Evolutionary conservation across 139 green algal genomes (phyloP).

Genomic region (Choricystis sp.): DNA sequence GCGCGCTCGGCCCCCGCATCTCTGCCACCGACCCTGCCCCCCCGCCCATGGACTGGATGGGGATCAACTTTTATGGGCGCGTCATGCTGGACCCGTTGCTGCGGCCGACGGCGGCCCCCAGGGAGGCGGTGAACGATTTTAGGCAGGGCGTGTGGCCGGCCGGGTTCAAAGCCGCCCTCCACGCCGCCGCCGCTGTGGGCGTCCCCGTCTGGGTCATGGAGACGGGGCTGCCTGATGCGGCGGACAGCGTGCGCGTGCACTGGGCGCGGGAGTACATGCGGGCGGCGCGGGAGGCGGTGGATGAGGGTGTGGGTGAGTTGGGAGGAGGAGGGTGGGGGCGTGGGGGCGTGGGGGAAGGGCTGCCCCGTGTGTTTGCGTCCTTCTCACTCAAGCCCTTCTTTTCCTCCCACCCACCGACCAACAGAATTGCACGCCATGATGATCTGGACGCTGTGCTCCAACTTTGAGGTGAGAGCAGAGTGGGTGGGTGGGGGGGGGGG

Average conservation of each 20-base stretch:
- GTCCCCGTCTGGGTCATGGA: conserved; percentile 77
- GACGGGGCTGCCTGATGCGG: conserved; percentile 47
- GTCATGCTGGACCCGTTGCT: conserved; percentile 36
- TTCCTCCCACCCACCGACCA: too few species aligned
- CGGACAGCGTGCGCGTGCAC: conserved; percentile 21
- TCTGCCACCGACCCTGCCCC: neutral
- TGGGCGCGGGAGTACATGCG: conserved; percentile 26
- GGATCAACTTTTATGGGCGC: conserved; percentile 30
- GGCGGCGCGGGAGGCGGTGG: conserved; percentile 2
- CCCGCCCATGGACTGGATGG: conserved; percentile 18
- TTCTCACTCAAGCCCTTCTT: neutral
- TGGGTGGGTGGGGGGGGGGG: too few species aligned
- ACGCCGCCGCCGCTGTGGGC: conserved; percentile 17
- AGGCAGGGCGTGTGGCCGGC: conserved; percentile 53
- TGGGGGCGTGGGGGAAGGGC: neutral
- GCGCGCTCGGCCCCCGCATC: neutral
- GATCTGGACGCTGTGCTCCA: neutral
- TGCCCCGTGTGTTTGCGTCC: neutral
- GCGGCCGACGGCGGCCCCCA: conserved; percentile 15
- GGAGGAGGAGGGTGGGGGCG: neutral
- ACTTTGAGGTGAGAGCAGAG: neutral
- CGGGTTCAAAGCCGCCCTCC: conserved; percentile 24
- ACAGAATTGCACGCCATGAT: too few species aligned
- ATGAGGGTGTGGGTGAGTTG: neutral
- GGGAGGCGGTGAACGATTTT: conserved; percentile 74